phyloP scores from a whole-genome alignment of 169 alveolate genomes.

The Cryptosporidium meleagridis region DNA sequence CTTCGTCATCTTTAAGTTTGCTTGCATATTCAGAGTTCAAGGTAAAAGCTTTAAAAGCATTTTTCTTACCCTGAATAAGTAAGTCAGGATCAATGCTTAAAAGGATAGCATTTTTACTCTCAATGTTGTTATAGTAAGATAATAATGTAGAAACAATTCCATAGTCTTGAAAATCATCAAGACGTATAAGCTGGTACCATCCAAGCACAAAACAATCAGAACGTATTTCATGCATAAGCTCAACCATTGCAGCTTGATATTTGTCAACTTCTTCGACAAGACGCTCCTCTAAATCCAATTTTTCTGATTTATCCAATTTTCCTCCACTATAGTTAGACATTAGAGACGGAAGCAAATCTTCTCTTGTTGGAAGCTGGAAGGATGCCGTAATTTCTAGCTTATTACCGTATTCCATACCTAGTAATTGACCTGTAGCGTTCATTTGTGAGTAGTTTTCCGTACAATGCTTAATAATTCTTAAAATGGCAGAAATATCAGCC shows the following conservation, averaged over 20 bases:
- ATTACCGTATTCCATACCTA: constrained; percentile 85
- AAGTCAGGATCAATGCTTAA: constrained; percentile 51
- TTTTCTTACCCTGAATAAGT: constrained; percentile 41
- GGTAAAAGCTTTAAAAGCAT: constrained; percentile 86
- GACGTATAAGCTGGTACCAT: constrained; percentile 87
- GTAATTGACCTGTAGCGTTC: constrained; percentile 87
- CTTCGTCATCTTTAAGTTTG: constrained; percentile 76
- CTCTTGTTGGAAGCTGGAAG: constrained; percentile 87
- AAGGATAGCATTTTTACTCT: constrained; percentile 46
- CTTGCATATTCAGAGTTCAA: constrained; percentile 80
- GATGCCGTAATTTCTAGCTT: constrained; percentile 87
- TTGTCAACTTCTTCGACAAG: constrained; percentile 86
- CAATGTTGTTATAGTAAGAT: constrained; percentile 80
- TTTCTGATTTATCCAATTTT: constrained; percentile 76
- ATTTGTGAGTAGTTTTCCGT: constrained; percentile 83
- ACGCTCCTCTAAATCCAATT: constrained; percentile 84
- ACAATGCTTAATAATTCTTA: constrained; percentile 87
- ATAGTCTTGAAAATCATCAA: constrained; percentile 84
- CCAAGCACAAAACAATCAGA: constrained; percentile 89
- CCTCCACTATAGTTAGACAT: constrained; percentile 65
- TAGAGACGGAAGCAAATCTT: constrained; percentile 81
- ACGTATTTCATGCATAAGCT: constrained; percentile 85
- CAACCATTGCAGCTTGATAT: constrained; percentile 86
- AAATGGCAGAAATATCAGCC: constrained; percentile 82
- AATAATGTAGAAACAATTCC: constrained; percentile 84